These are phyloP conservation scores for Salix arbutifolia DNA, from an alignment of 345 rosid species.

Conservation along the genomic window DNA sequence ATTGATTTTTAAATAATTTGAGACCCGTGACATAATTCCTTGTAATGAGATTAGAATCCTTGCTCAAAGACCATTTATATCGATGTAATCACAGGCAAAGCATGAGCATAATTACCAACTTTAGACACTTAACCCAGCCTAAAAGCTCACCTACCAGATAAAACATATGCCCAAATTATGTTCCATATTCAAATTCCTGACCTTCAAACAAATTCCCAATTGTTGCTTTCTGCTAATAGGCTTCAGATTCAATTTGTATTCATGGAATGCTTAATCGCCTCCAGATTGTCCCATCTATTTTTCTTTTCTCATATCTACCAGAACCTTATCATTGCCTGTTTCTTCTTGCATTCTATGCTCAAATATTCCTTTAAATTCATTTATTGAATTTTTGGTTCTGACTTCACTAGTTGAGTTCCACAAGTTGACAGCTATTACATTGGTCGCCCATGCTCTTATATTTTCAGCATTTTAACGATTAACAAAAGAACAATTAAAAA, in stretches of 20 bases:
- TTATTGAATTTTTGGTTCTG: neutral
- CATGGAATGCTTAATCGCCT: neutral
- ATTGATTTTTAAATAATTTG: neutral
- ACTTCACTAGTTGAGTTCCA: neutral
- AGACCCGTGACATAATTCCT: neutral
- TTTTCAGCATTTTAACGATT: neutral
- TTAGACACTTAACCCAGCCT: neutral
- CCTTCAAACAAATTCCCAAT: neutral
- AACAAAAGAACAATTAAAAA: neutral
- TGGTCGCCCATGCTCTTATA: neutral
- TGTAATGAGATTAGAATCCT: neutral
- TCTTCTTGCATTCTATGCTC: neutral
- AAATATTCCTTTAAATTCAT: neutral
- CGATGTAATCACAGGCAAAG: neutral
- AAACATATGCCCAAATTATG: neutral
- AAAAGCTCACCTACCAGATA: neutral
- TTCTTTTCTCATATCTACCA: neutral
- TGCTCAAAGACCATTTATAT: neutral
- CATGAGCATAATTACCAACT: neutral
- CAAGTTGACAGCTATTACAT: neutral
- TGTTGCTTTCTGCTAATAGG: neutral
- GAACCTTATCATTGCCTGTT: neutral
- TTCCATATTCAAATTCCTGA: neutral
- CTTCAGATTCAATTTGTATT: neutral
- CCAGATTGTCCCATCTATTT: neutral